phyloP scores from a whole-genome alignment of 1,139 yeast species.

The Suhomyces kunorum region DNA sequence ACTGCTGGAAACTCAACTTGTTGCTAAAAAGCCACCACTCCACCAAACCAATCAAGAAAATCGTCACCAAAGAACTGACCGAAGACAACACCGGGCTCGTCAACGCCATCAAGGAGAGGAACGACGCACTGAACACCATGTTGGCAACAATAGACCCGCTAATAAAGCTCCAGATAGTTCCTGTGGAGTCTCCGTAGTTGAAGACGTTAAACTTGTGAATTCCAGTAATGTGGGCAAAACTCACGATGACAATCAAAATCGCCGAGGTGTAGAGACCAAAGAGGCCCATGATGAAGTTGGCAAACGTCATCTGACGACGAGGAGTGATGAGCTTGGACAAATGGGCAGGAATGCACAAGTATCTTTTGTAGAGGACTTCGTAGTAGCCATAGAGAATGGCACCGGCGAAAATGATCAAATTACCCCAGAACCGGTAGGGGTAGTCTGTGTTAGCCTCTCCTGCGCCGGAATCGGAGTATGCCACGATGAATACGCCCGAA shows the following conservation, averaged over 20 bases:
- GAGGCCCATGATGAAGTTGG: conserved; percentile 49
- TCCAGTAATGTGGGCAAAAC: conserved; percentile 54
- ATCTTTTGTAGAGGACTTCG: conserved; percentile 78
- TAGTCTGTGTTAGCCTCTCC: conserved; percentile 30
- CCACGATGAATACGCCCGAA: conserved; percentile 75
- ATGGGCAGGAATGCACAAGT: conserved; percentile 71
- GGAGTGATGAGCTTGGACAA: conserved; percentile 46
- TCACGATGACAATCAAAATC: conserved; percentile 51
- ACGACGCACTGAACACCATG: conserved; percentile 68
- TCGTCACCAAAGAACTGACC: conserved; percentile 77
- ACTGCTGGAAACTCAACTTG: conserved; percentile 47
- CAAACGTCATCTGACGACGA: conserved; percentile 49
- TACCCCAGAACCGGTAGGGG: conserved; percentile 71
- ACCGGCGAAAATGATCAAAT: conserved; percentile 71
- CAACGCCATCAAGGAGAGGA: conserved; percentile 76
- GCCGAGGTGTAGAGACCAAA: conserved; percentile 62
- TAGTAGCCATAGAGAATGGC: conserved; percentile 82
- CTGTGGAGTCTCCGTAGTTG: conserved; percentile 39
- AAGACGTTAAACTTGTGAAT: conserved; percentile 63
- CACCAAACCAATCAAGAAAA: conserved; percentile 74
- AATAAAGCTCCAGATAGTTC: conserved; percentile 46
- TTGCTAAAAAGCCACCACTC: conserved; percentile 76
- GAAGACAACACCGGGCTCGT: conserved; percentile 86
- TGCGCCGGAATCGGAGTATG: conserved; percentile 57
- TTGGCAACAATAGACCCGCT: conserved; percentile 59